These are phyloP conservation scores for Primulina eburnea DNA, from an alignment of 257 asterid species.

Conservation along the genomic window DNA sequence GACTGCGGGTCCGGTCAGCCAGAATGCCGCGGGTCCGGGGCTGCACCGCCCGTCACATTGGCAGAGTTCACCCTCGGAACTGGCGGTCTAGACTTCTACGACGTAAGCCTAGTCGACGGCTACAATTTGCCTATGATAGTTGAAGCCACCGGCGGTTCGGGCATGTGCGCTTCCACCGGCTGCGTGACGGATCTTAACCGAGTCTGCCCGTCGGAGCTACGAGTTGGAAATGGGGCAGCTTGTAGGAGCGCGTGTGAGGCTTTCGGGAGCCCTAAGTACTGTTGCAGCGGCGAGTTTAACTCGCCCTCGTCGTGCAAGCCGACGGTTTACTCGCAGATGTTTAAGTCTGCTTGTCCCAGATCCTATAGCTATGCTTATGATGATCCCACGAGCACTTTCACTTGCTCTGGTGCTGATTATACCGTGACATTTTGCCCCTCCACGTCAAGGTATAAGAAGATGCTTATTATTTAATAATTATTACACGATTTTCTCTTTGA, in stretches of 20 bases:
- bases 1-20: slow-evolving; percentile 49
- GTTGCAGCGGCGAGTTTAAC: slow-evolving; percentile 50
- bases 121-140: slow-evolving; percentile 49
- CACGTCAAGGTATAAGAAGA: slow-evolving; percentile 36
- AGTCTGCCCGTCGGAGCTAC: slow-evolving; percentile 48
- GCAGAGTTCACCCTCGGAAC: slow-evolving; percentile 55
- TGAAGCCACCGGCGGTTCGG: slow-evolving; percentile 52
- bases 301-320: slow-evolving; percentile 50
- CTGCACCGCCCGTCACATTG: slow-evolving; percentile 52
- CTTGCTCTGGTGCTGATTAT: slow-evolving; percentile 55
- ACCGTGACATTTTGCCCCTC: slow-evolving; percentile 53
- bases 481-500: neutral
- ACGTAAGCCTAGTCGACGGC: slow-evolving; percentile 58
- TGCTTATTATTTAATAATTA: neutral
- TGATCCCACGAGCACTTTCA: slow-evolving; percentile 59
- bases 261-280: slow-evolving; percentile 42
- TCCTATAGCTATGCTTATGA: slow-evolving; percentile 62
- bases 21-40: slow-evolving; percentile 57
- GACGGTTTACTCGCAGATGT: slow-evolving; percentile 48
- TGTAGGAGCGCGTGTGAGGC: slow-evolving; percentile 62
- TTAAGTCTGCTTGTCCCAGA: slow-evolving; percentile 54
- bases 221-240: slow-evolving; percentile 36
- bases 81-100: slow-evolving; percentile 51
- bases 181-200: slow-evolving; percentile 57
- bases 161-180: slow-evolving; percentile 56